A percentile compares a stretch with the other conserved stretches of the same genome.
phyloP scores from a whole-genome alignment of 1,284 basidiomycete species.

The Rhodotorula sp. region DNA sequence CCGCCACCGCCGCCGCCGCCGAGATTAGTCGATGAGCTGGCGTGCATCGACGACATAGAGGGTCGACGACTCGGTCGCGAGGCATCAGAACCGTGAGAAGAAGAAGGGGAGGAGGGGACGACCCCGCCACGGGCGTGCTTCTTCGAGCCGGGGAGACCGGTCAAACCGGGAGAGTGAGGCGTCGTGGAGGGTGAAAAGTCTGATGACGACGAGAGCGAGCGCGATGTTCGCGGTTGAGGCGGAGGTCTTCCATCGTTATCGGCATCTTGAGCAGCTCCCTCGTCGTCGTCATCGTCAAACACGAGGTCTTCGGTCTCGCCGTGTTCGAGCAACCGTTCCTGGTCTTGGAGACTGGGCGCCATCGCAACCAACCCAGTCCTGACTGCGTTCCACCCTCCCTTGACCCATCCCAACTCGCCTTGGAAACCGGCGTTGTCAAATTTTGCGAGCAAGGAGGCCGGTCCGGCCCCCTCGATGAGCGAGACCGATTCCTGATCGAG shows the following conservation, averaged over 20 bases:
- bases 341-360: neutral
- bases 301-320: neutral
- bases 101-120: neutral
- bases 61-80: neutral
- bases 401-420: slow-evolving; percentile 68
- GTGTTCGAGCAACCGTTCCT: slow-evolving; percentile 11
- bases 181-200: neutral
- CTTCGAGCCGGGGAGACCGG: slow-evolving; percentile 8
- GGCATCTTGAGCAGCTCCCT: neutral
- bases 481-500: slow-evolving; percentile 72
- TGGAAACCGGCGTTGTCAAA: slow-evolving; percentile 69
- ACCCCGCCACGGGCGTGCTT: slow-evolving; percentile 27
- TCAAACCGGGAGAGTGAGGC: neutral
- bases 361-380: slow-evolving; percentile 12
- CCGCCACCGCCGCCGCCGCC: neutral
- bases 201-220: too few relatives aligned
- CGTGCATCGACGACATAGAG: neutral
- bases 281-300: neutral
- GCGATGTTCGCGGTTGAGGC: too few relatives aligned
- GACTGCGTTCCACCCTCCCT: slow-evolving; percentile 73
- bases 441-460: slow-evolving; percentile 77
- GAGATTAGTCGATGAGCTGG: too few relatives aligned
- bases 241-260: neutral
- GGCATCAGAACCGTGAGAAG: neutral
- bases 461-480: slow-evolving; percentile 62